phyloP scores from a whole-genome alignment of 805 yeast genomes.

The Monosporozyma siamensis region DNA sequence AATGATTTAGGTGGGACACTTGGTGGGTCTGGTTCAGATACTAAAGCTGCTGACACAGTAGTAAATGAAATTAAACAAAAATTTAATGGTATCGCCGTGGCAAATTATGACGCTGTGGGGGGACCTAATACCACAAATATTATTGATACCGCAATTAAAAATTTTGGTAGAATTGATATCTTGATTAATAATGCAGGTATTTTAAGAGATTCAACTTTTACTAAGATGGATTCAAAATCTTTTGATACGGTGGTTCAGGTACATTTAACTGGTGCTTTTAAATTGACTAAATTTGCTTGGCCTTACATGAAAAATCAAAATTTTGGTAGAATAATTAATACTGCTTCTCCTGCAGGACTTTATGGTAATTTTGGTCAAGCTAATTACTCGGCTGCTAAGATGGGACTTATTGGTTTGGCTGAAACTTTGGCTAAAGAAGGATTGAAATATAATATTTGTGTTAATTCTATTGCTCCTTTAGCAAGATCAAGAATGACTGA shows the following conservation, averaged over 20 bases:
- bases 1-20: constrained; percentile 87
- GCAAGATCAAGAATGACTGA: constrained; percentile 97
- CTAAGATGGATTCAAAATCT: constrained; percentile 75
- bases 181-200: constrained; percentile 94
- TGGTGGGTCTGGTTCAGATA: constrained; percentile 59
- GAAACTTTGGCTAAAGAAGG: constrained; percentile 97
- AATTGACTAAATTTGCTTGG: constrained; percentile 86
- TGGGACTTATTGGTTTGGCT: constrained; percentile 82
- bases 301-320: constrained; percentile 74
- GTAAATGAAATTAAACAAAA: constrained; percentile 65
- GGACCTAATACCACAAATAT: constrained; percentile 69
- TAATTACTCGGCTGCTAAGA: constrained; percentile 88
- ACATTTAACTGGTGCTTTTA: constrained; percentile 83
- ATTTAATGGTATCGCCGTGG: constrained; percentile 80
- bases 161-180: constrained; percentile 82
- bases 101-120: constrained; percentile 85
- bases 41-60: constrained; percentile 77
- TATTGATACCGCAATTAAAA: constrained; percentile 73
- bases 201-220: constrained; percentile 76
- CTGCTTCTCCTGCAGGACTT: constrained; percentile 95
- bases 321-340: constrained; percentile 82
- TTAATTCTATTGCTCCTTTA: constrained; percentile 85
- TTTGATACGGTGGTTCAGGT: constrained; percentile 75
- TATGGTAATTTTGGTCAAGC: constrained; percentile 97
- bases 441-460: constrained; percentile 66